Evolutionary conservation across 2,329 filamentous ascomycete species (phyloP), one percentile per base, ranked within the genome.

Genomic region (Botryotinia convoluta): DNA sequence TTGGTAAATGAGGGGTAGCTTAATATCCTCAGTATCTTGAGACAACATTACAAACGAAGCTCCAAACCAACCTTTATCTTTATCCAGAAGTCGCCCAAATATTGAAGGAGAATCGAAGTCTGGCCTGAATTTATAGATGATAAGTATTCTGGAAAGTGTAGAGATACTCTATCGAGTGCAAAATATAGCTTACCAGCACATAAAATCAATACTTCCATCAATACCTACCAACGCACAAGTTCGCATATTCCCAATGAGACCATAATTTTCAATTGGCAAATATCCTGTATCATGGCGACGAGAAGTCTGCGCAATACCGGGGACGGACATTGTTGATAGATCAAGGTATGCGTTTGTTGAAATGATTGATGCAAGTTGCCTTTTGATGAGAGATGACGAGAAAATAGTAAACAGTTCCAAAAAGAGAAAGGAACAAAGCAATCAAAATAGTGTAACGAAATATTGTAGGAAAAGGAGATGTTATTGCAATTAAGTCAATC

Each of bases 221-320:
- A 92, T 92, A 76, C 90, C 91, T 35, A 93, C 87, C n/a, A 93
- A 84, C 22, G 92, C 91, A 83, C 91, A 93, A 1, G 92, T 94
- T 78, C 90, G 87, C 91, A 94, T 93, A 79, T 94, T 93, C 37
- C 92, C 92, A 78, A 94, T 93, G 82, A 94, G 87, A 72, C 92
- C 92, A 85, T 94, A 94, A 81, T 94, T 89, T 79, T 94, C 92
- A 76, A 93, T 92, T 54, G 80, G 80, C 35, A 81, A 75, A 69
- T 81, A 81, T 29, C 80, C 80, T 9, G 76, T 79, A 8, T 71
- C 70, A 60, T 74, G 70, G 35, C 79, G 75, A 39, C 77, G 73
- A 54, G 62, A 71, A 22, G 18, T 44, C 32, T 73, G 72, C 14
- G 72, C 59, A 32, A 54, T 35, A 22, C 69, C 35, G 26, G 57